Evolutionary conservation across 106 monocot genomes (phyloP), one percentile per base, ranked within the genome.

Genomic region (Acorus calamus): DNA sequence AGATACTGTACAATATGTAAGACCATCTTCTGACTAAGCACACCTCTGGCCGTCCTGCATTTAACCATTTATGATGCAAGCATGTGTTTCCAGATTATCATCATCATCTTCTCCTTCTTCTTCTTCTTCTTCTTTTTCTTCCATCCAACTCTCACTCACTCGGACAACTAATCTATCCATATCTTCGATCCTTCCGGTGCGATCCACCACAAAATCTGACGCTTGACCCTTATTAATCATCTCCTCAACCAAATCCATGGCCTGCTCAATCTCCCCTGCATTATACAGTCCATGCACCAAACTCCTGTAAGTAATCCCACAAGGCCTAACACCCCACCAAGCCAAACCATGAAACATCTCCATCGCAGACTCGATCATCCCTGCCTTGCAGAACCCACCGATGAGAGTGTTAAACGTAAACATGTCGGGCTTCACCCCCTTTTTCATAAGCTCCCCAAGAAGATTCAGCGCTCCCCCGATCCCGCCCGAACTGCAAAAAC

Each of bases 401-500:
- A 82, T 82, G 45, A 82, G 70, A 3, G 62, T 82, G 42, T 78
- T 78, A 57, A 62, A 77, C 0, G 70, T 74, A 14, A 82, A 61
- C 4, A 82, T 61, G 70, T 78, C 78, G 28, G 73, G 74, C 53
- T 50, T 56, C 8, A n/a, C 45, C 7, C 82, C 70, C 60, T 71
- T 70, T 4, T 13, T 45, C 13, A 8, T 53, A 3, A 78, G 69
- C 65, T 70, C 70, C 57, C 65, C 5, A 13, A 69, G 12, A 70
- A 82, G 62, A 61, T 50, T 70, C 46, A 56, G 58, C 47, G 82
- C 82, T 44, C 69, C 60, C 52, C 66, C 77, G 78, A 77, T 47
- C 4, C 65, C 48, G 46, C 78, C 78, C 7, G 60, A 41, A 62
- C 63, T 74, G 43, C 78, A 82, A 66, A 74, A 74, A 11, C 82